Evolutionary conservation across 192 early-diverging fungal genomes (phyloP), one percentile per base, ranked within the genome.

Genomic region (Phycomyces nitens): DNA sequence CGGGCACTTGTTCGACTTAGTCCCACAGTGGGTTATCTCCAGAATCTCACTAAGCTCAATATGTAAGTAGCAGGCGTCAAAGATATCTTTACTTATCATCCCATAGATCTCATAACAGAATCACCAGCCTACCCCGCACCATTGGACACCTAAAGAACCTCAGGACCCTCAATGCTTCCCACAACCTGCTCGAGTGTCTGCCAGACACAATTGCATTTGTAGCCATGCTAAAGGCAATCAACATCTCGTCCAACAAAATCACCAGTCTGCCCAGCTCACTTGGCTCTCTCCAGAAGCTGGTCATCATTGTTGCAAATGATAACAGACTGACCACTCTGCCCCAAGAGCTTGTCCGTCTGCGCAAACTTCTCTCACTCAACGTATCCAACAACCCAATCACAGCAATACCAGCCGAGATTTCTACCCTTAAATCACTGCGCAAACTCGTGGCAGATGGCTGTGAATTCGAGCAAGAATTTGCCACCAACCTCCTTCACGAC

Each of bases 111-210:
- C 85, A 86, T 77, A 94, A 94, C 65, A 71, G 80, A 53, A 66
- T 94, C 18, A 75, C 69, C 10, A 68, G 70, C 42, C 82, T 94
- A 60, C 92, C 92, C 15, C 67, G 78, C 7, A 86, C 88, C 56
- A 88, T 94, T 54, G 90, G 89, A 12, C 84, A 89, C 58, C 69
- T 94, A 47, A 81, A 80, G 42, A 86, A 86, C 66, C 68, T 94
- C n/a, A 80, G 75, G 7, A 64, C 73, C 5, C 79, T 93, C 11
- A 81, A 85, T 52, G 62, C 93, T 2, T 76, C 87, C 14, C 73
- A 79, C 42, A 94, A 94, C 73, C 74, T 64, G 21, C 70, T 94
- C 7, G 72, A 71, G 5, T 42, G 26, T 10, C 69, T 95, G 0
- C 93, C 93, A 2, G 82, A 86, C 27, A 86, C 86, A 0, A 84